phyloP scores from a whole-genome alignment of 164 flowering plant species.

The Santalum album region DNA sequence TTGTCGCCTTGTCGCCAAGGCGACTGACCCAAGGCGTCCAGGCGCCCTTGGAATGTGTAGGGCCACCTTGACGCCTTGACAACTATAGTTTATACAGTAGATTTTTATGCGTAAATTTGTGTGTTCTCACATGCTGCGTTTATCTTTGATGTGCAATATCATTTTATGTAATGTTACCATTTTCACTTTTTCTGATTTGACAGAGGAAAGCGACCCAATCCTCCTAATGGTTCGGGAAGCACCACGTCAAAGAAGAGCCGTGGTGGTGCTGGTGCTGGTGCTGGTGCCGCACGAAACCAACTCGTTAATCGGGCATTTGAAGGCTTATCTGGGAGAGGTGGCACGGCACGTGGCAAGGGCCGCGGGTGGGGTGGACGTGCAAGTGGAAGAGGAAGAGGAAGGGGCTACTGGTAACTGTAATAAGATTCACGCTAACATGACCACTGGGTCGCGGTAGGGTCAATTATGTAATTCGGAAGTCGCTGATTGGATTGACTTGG shows the following conservation, averaged over 20 bases:
- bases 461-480: not conserved
- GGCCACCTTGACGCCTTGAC: too few species aligned
- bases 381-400: conserved; percentile 59
- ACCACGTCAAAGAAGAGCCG: conserved; percentile 56
- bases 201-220: conserved; percentile 61
- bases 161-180: too few species aligned
- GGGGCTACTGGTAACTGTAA: conserved; percentile 33
- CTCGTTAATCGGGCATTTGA: conserved; percentile 67
- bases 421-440: not conserved
- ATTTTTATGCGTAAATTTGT: too few species aligned
- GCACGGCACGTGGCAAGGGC: conserved; percentile 41
- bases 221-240: conserved; percentile 43
- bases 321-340: conserved; percentile 53
- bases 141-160: too few species aligned
- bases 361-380: conserved; percentile 41
- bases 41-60: too few species aligned
- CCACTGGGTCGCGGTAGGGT: not conserved
- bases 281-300: conserved; percentile 56
- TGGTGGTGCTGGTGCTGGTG: too few species aligned
- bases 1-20: too few species aligned
- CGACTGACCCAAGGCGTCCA: too few species aligned
- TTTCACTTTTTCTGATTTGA: conserved; percentile 6
- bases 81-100: too few species aligned
- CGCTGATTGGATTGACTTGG: too few species aligned
- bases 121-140: too few species aligned